These are phyloP conservation scores for Colletotrichum spaethianum DNA, from an alignment of 2,329 filamentous ascomycete genomes.

Conservation along the genomic window DNA sequence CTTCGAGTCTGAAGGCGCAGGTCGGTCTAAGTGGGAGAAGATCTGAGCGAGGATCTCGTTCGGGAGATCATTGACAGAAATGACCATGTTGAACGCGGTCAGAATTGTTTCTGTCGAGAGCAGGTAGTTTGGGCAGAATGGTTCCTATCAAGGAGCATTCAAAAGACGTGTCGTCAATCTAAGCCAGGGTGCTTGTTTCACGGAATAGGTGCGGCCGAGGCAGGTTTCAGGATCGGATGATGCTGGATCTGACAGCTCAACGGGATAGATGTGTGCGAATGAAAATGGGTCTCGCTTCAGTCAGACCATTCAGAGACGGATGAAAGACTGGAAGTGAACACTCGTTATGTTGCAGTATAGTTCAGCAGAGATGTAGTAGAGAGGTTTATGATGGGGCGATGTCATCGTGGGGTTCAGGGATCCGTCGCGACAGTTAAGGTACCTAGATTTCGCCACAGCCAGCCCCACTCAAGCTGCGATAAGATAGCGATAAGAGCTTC, in stretches of 20 bases:
- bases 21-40: slow-evolving; percentile 66
- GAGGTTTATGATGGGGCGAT: background rate
- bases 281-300: background rate
- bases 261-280: no score
- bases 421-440: background rate
- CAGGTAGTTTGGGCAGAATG: no score
- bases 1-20: slow-evolving; percentile 62
- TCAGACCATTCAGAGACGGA: no score
- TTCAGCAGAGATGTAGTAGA: background rate
- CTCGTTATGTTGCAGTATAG: background rate
- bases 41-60: slow-evolving; percentile 73
- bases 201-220: slow-evolving; percentile 15
- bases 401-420: slow-evolving; percentile 22
- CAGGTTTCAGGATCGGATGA: slow-evolving; percentile 29
- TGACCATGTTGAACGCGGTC: slow-evolving; percentile 8
- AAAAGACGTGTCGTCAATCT: background rate
- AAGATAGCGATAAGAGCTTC: slow-evolving; percentile 16
- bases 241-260: background rate
- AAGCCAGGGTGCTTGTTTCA: slow-evolving; percentile 17
- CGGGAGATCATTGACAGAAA: slow-evolving; percentile 61
- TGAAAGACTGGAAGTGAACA: background rate
- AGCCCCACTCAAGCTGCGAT: slow-evolving; percentile 19
- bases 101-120: background rate
- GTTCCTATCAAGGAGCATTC: background rate
- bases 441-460: slow-evolving; percentile 11